A percentile compares a stretch with the other conserved stretches of the same genome.
Evolutionary conservation across 306 rosid genomes (phyloP).

Genomic region (Pueraria montana): DNA sequence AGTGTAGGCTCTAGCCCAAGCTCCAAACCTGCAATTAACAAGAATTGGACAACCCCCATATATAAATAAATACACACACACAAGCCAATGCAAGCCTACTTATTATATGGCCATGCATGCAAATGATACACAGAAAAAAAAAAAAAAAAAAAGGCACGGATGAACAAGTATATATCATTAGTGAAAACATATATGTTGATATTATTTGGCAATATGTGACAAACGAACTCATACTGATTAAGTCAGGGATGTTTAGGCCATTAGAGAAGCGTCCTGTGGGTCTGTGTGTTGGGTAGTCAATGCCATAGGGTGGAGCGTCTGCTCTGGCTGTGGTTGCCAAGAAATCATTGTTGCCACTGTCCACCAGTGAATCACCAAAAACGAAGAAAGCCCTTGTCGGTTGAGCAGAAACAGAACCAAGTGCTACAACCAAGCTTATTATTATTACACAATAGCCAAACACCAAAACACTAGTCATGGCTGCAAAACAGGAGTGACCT

Average conservation of each 20-base stretch:
- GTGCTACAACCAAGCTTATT: conserved; percentile 40
- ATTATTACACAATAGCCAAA: conserved; percentile 10
- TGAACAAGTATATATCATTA: neutral
- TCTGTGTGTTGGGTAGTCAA: conserved; percentile 74
- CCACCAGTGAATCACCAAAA: conserved; percentile 94
- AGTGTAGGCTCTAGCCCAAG: conserved; percentile 78
- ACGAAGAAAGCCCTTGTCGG: conserved; percentile 77
- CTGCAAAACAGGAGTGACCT: neutral
- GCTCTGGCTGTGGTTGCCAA: conserved; percentile 90
- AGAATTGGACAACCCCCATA: neutral
- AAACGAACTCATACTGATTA: conserved; percentile 58
- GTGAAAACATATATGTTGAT: neutral
- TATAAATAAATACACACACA: neutral
- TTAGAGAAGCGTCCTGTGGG: conserved; percentile 96
- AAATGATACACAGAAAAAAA: neutral
- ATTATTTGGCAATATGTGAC: conserved; percentile 10
- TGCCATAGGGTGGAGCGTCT: conserved; percentile 82
- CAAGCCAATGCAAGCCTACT: neutral
- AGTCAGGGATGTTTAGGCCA: conserved; percentile 89
- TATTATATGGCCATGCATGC: conserved; percentile 9
- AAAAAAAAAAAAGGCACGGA: neutral
- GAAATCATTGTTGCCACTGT: conserved; percentile 88
- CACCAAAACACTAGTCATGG: conserved; percentile 42
- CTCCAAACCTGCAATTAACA: conserved; percentile 62
- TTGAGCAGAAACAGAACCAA: conserved; percentile 42